Conservation (phyloP, 2,329 filamentous ascomycete species). For the Pseudogymnoascus sp. region DNA sequence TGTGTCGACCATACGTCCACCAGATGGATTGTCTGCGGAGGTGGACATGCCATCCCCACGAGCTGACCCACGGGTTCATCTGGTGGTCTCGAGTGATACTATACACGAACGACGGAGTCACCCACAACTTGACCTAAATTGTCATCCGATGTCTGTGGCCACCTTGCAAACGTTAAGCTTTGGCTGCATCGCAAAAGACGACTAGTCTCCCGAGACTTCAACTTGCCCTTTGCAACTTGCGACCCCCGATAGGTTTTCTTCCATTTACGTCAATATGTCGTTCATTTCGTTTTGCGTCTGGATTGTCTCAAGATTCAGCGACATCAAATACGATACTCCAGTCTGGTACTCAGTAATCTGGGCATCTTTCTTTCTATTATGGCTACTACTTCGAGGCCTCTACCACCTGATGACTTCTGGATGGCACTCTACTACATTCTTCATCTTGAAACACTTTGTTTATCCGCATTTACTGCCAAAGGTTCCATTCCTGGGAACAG, state of each 20-base stretch:
- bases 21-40: background rate
- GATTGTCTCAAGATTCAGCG: conserved; percentile 10
- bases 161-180: background rate
- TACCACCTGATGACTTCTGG: conserved; percentile 11
- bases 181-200: background rate
- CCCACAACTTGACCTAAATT: background rate
- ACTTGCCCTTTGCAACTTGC: background rate
- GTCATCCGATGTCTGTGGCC: background rate
- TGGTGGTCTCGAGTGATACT: background rate
- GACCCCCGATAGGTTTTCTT: background rate
- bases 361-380: conserved; percentile 13
- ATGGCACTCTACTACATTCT: conserved; percentile 8
- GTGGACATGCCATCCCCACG: background rate
- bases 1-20: background rate
- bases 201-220: background rate
- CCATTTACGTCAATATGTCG: conserved; percentile 6
- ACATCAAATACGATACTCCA: conserved; percentile 9
- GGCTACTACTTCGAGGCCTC: conserved; percentile 9
- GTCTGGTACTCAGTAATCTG: conserved; percentile 13
- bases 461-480: conserved; percentile 14
- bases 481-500: conserved; percentile 13
- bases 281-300: conserved; percentile 10
- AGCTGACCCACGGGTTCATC: background rate
- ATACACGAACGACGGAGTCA: background rate
- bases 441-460: conserved; percentile 12